Evolutionary conservation across 305 asterid species (phyloP).

Genomic region (Solanum hybrid): DNA sequence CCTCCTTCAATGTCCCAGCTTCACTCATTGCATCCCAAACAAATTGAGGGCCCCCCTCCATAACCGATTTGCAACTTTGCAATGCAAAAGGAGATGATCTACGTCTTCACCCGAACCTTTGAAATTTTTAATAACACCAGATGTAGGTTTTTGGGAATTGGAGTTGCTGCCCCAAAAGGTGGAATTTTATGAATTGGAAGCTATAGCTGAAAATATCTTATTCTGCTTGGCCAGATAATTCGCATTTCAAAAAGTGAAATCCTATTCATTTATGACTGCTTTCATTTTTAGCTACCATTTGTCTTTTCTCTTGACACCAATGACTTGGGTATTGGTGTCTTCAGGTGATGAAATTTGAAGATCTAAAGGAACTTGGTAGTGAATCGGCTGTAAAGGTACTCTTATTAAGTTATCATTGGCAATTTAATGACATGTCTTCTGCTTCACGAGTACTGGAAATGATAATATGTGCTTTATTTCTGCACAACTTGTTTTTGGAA

Average conservation of each 20-base stretch:
- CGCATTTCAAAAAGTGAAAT: neutral
- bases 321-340: slow-evolving; percentile 3
- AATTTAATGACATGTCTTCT: neutral
- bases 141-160: neutral
- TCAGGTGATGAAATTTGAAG: slow-evolving; percentile 96
- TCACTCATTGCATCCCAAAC: neutral
- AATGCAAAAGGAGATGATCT: neutral
- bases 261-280: neutral
- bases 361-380: slow-evolving; percentile 77
- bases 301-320: neutral
- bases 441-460: neutral
- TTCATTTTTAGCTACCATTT: neutral
- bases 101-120: neutral
- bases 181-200: neutral
- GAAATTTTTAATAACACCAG: neutral
- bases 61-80: neutral
- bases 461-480: neutral
- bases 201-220: neutral
- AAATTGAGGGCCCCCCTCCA: neutral
- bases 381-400: slow-evolving; percentile 91
- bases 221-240: neutral
- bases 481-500: neutral
- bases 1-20: neutral
- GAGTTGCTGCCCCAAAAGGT: neutral
- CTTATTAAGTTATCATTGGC: neutral